A percentile compares a stretch with the other conserved stretches of the same genome.
These are phyloP conservation scores for Trichomonas gallinae DNA, from an alignment of 208 protist genomes.

Conservation along the genomic window DNA sequence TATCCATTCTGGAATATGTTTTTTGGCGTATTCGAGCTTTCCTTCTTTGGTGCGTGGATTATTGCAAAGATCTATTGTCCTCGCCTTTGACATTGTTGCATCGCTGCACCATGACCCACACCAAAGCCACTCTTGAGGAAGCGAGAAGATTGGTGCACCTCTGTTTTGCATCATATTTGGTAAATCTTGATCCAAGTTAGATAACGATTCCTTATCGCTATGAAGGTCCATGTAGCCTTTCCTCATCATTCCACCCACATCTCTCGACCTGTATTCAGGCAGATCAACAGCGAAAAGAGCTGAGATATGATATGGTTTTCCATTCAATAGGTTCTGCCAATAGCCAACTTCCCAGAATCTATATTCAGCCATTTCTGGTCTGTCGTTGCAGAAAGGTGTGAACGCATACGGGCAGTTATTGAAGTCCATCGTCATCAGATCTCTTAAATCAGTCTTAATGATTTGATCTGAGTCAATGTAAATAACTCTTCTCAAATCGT, in stretches of 20 bases:
- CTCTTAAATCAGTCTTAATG: constrained; percentile 59
- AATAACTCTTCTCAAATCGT: constrained; percentile 78
- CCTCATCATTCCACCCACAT: constrained; percentile 39
- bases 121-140: constrained; percentile 54
- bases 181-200: constrained; percentile 43
- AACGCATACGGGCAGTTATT: constrained; percentile 67
- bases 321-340: constrained; percentile 32
- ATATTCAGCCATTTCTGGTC: constrained; percentile 68
- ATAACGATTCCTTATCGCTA: constrained; percentile 41
- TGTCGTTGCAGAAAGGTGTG: constrained; percentile 85
- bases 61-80: constrained; percentile 55
- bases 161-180: constrained; percentile 47
- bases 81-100: constrained; percentile 34
- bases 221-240: constrained; percentile 40
- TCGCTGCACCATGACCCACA: constrained; percentile 49
- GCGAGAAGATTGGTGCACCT: constrained; percentile 44
- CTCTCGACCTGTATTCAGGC: constrained; percentile 29
- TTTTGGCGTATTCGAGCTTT: constrained; percentile 41
- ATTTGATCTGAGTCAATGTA: constrained; percentile 95
- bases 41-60: constrained; percentile 50
- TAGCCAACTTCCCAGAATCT: constrained; percentile 40
- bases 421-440: constrained; percentile 91
- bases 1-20: neutral
- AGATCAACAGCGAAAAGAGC: constrained; percentile 53
- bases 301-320: constrained; percentile 44